These are phyloP conservation scores for Termitomyces sp. DNA, from an alignment of 768 basidiomycete genomes.

Conservation along the genomic window DNA sequence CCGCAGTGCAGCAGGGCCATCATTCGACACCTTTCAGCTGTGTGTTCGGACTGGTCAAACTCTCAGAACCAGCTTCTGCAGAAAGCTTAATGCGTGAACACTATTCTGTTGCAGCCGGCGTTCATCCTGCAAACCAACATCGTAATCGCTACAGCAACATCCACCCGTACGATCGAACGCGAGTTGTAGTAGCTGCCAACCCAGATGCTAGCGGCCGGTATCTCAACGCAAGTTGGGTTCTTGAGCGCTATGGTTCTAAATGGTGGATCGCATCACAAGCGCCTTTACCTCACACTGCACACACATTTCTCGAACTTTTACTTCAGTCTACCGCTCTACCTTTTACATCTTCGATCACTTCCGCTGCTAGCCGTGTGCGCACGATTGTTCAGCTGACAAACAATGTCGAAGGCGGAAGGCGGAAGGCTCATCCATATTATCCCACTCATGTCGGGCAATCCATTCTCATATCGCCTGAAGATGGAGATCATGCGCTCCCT, in stretches of 20 bases:
- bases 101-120: conserved; percentile 54
- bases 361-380: conserved; percentile 39
- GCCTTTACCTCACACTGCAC: conserved; percentile 61
- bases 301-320: conserved; percentile 73
- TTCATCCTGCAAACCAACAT: conserved; percentile 32
- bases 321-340: conserved; percentile 39
- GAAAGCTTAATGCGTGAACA: conserved; percentile 21
- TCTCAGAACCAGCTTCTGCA: not conserved
- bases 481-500: conserved; percentile 30
- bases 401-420: conserved; percentile 59
- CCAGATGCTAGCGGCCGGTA: conserved; percentile 40
- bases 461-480: conserved; percentile 38
- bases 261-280: conserved; percentile 89
- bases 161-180: conserved; percentile 77
- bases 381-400: conserved; percentile 82
- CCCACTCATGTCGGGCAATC: conserved; percentile 52
- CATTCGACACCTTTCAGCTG: not conserved
- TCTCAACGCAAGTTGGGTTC: conserved; percentile 84
- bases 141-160: conserved; percentile 72
- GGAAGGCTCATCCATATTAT: conserved; percentile 78
- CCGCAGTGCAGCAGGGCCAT: not conserved
- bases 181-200: conserved; percentile 43
- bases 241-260: conserved; percentile 62
- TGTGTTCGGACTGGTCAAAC: not conserved
- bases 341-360: conserved; percentile 14